Percentiles rank a stretch among this genome's conserved stretches.
These are phyloP conservation scores for Microthlaspi erraticum DNA, from an alignment of 345 rosid species.

Conservation along the genomic window DNA sequence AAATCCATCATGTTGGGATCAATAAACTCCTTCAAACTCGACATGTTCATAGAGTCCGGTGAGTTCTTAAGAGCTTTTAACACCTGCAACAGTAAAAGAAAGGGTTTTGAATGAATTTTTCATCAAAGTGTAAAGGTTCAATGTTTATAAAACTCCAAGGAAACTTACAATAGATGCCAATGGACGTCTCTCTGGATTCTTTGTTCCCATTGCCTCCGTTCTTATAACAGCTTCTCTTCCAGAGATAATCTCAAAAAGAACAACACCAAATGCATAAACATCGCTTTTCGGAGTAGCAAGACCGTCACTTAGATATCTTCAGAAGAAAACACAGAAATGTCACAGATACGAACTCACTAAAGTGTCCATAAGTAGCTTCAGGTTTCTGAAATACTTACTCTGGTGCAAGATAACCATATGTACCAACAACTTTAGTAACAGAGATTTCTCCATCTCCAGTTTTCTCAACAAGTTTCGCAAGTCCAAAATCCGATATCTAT, in stretches of 20 bases:
- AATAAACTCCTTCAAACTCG: conserved; percentile 69
- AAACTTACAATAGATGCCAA: conserved; percentile 82
- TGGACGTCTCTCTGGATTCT: conserved; percentile 84
- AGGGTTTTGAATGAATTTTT: not conserved
- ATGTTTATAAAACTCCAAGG: conserved; percentile 19
- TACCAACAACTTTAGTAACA: conserved; percentile 93
- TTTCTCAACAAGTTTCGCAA: conserved; percentile 86
- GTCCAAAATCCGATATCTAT: conserved; percentile 96
- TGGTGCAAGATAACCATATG: conserved; percentile 94
- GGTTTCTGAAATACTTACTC: conserved; percentile 61
- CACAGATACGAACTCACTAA: conserved; percentile 19
- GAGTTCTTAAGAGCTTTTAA: conserved; percentile 70
- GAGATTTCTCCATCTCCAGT: conserved; percentile 81
- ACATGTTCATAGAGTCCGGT: conserved; percentile 74
- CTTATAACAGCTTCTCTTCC: conserved; percentile 87
- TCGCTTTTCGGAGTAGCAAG: conserved; percentile 89
- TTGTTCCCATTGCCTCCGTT: conserved; percentile 60
- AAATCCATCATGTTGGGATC: conserved; percentile 85
- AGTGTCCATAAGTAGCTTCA: conserved; percentile 9
- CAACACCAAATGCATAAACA: conserved; percentile 95
- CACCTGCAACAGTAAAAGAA: conserved; percentile 59
- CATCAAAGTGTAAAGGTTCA: conserved; percentile 17
- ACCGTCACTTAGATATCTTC: conserved; percentile 87
- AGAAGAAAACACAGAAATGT: conserved; percentile 15
- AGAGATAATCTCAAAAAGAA: conserved; percentile 85